Percentiles rank a stretch among this genome's conserved stretches.
These are phyloP conservation scores for Lachnellula cervina DNA, from an alignment of 2,329 filamentous ascomycete genomes.

Conservation along the genomic window DNA sequence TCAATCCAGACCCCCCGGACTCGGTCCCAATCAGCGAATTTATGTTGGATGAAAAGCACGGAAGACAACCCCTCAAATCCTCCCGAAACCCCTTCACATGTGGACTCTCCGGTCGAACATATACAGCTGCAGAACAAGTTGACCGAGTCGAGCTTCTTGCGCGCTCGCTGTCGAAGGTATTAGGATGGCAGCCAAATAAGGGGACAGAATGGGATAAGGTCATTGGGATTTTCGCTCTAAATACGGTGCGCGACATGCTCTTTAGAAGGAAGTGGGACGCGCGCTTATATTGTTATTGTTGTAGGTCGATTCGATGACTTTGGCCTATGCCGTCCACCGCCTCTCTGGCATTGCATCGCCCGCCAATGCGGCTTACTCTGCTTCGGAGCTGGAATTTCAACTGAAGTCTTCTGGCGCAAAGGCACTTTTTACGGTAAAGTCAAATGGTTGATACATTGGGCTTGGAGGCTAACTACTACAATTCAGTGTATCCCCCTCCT, in stretches of 20 bases:
- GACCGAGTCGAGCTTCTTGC: constrained; percentile 63
- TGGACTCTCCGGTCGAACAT: constrained; percentile 65
- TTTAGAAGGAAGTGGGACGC: neutral
- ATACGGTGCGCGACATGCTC: constrained; percentile 55
- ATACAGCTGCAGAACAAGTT: constrained; percentile 57
- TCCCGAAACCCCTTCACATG: constrained; percentile 72
- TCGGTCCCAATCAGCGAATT: constrained; percentile 71
- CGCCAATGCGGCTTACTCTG: constrained; percentile 81
- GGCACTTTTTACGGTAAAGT: constrained; percentile 64
- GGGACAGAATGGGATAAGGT: constrained; percentile 81
- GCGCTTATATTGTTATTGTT: neutral
- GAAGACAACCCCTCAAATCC: constrained; percentile 56
- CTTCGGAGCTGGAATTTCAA: constrained; percentile 77
- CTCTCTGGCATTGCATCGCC: constrained; percentile 72
- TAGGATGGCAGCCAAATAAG: constrained; percentile 65
- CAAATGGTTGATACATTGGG: neutral
- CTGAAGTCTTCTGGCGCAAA: constrained; percentile 71
- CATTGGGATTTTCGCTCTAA: constrained; percentile 70
- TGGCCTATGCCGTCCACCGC: constrained; percentile 70
- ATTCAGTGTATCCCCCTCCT: constrained; percentile 58
- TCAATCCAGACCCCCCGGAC: constrained; percentile 48
- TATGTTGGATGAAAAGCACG: constrained; percentile 67
- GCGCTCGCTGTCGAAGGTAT: constrained; percentile 62
- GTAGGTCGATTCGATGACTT: constrained; percentile 68
- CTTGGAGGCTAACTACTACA: constrained; percentile 2